Percentiles rank a stretch among this genome's conserved stretches.
Conservation (phyloP, 352 stramenopile species). For the Elongisporangium anandrum region DNA sequence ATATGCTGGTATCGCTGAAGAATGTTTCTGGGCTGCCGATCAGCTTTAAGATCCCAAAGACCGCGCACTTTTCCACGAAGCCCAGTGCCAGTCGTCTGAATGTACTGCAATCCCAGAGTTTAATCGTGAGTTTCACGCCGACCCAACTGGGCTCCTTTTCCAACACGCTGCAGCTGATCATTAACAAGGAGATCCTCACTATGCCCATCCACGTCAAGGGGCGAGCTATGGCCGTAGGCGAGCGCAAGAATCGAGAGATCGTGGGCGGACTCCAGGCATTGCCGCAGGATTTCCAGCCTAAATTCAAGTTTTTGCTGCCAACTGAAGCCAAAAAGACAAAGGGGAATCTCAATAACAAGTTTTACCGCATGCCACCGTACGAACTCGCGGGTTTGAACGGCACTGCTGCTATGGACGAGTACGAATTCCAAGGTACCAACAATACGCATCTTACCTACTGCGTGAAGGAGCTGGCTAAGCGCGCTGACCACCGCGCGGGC, state of each 20-base stretch:
- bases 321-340: slow-evolving; percentile 67
- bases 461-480: slow-evolving; percentile 71
- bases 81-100: slow-evolving; percentile 68
- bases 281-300: slow-evolving; percentile 78
- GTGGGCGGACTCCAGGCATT: slow-evolving; percentile 64
- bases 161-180: slow-evolving; percentile 27
- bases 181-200: slow-evolving; percentile 44
- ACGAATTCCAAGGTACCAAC: slow-evolving; percentile 79
- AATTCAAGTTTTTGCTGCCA: slow-evolving; percentile 88
- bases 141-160: slow-evolving; percentile 81
- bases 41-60: slow-evolving; percentile 51
- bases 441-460: slow-evolving; percentile 85
- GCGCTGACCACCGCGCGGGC: slow-evolving; percentile 53
- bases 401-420: slow-evolving; percentile 72
- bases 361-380: slow-evolving; percentile 58
- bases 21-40: slow-evolving; percentile 72
- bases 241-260: slow-evolving; percentile 25
- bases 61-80: slow-evolving; percentile 75
- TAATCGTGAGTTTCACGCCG: slow-evolving; percentile 88
- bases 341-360: slow-evolving; percentile 39
- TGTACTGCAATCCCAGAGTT: slow-evolving; percentile 83
- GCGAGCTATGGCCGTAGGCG: slow-evolving; percentile 43
- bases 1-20: slow-evolving; percentile 84
- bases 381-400: slow-evolving; percentile 59
- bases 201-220: slow-evolving; percentile 67